A percentile compares a stretch with the other conserved stretches of the same genome.
Evolutionary conservation across 306 rosid species (phyloP).

Genomic region (Dalbergia cochinchinensis): DNA sequence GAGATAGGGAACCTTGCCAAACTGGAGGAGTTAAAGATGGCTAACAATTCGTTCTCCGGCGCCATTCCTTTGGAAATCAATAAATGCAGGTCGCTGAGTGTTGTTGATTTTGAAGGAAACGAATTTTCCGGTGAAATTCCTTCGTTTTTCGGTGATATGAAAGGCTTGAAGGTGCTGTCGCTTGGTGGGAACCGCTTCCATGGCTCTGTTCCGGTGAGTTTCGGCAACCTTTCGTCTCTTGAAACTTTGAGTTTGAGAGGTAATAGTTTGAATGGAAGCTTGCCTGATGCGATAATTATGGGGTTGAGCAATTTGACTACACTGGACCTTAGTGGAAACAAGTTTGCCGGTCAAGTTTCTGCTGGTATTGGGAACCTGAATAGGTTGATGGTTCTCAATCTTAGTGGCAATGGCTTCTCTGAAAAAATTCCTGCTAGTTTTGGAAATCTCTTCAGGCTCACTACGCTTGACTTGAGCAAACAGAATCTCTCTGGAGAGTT

Average conservation of each 20-base stretch:
- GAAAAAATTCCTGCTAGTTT: slow-evolving; percentile 77
- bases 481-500: slow-evolving; percentile 86
- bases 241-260: slow-evolving; percentile 74
- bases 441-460: slow-evolving; percentile 82
- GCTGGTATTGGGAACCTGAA: slow-evolving; percentile 65
- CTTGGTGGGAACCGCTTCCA: slow-evolving; percentile 76
- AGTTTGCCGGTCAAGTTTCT: slow-evolving; percentile 65
- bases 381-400: slow-evolving; percentile 69
- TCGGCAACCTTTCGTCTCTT: slow-evolving; percentile 66
- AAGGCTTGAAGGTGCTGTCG: slow-evolving; percentile 62
- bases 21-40: slow-evolving; percentile 72
- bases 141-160: slow-evolving; percentile 64
- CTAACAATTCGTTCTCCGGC: slow-evolving; percentile 75
- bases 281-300: slow-evolving; percentile 63
- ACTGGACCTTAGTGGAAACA: slow-evolving; percentile 80
- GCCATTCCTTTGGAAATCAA: slow-evolving; percentile 71
- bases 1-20: slow-evolving; percentile 60
- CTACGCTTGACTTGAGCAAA: slow-evolving; percentile 85
- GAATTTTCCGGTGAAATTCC: slow-evolving; percentile 70
- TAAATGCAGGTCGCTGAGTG: slow-evolving; percentile 65
- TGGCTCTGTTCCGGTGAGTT: slow-evolving; percentile 73
- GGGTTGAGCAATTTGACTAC: slow-evolving; percentile 67
- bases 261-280: slow-evolving; percentile 66
- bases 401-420: slow-evolving; percentile 78
- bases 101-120: slow-evolving; percentile 82